Evolutionary conservation across 2,329 filamentous ascomycete species (phyloP), one percentile per base, ranked within the genome.

Genomic region (Cercospora nicotianae): DNA sequence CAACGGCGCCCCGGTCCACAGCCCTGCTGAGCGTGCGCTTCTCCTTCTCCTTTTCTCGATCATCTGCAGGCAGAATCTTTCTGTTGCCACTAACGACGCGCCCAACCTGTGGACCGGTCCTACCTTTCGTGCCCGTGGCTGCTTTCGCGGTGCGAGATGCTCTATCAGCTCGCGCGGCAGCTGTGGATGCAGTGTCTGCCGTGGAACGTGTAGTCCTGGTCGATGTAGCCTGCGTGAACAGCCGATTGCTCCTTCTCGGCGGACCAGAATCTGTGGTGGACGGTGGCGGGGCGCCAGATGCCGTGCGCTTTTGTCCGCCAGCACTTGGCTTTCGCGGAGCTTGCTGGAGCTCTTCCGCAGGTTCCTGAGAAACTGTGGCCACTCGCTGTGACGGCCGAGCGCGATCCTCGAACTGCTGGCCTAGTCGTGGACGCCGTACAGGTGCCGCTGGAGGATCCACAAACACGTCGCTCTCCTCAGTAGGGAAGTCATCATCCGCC

Each of bases 81-180:
- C 94, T 87, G 77, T 95, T 97, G 23, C 93, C 94, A 78, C 93
- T 97, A 55, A 97, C 92, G 65, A 94, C 92, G 74, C 94, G 88
- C 18, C 93, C 92, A 45, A 96, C 91, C 64, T 87, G 92, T 3
- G 91, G 88, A 16, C 90, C 83, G 80, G 76, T 87, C 83, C 80
- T 90, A 80, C 80, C 90, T 84, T 83, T 94, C 75, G 80, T 90
- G 79, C 80, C 90, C 76, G 89, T 91, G 71, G 92, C 91, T 33
- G 72, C 53, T 75, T 90, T 92, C 71, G 91, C 90, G 18, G 75
- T 69, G 16, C 76, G 72, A 63, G 71, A 60, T 12, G 67, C 67
- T 30, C 74, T 70, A 67, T 75, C 93, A 84, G 60, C 86, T 85
- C 69, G 90, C 86, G 68, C 87, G 83, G 20, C 86, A 80, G 62